These are phyloP conservation scores for Sporothrix protearum DNA, from an alignment of 2,329 filamentous ascomycete species.

Conservation along the genomic window DNA sequence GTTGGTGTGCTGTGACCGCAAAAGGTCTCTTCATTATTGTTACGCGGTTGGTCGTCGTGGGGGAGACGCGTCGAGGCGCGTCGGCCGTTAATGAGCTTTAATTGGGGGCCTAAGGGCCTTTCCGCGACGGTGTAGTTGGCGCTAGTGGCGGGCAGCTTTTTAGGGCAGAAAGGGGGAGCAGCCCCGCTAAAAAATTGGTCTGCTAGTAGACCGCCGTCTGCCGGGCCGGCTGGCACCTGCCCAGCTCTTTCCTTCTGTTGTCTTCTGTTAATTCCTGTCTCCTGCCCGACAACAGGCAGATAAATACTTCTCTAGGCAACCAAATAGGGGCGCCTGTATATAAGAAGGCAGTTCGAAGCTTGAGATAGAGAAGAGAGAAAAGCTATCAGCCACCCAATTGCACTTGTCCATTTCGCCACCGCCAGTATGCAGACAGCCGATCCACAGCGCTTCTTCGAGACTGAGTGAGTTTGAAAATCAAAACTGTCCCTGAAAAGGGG, in stretches of 20 bases:
- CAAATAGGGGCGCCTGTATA: not conserved
- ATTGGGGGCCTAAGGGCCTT: not conserved
- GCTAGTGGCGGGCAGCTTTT: constrained; percentile 4
- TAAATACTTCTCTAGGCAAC: constrained; percentile 5
- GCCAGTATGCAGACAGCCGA: constrained; percentile 63
- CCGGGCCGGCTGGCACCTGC: constrained; percentile 14
- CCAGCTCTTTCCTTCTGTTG: not conserved
- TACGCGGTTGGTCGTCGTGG: constrained; percentile 19
- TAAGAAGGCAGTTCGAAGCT: not conserved
- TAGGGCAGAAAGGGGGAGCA: not conserved
- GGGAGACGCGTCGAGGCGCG: constrained; percentile 43
- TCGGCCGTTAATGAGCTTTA: constrained; percentile 27
- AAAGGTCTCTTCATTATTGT: not conserved
- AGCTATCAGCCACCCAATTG: not conserved
- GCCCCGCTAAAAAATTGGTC: constrained; percentile 5
- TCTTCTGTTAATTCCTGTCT: not conserved
- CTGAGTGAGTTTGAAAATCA: constrained; percentile 60
- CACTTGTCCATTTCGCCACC: not conserved
- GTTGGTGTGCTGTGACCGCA: not conserved
- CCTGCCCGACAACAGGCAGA: constrained; percentile 10
- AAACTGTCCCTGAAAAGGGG: not conserved
- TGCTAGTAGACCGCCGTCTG: not conserved
- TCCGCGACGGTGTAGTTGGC: not conserved
- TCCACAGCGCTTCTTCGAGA: constrained; percentile 85
- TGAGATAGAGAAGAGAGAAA: not conserved